A percentile compares a stretch with the other conserved stretches of the same genome.
These are phyloP conservation scores for Pyrenophora tritici-repentis DNA, from an alignment of 2,329 filamentous ascomycete genomes.

Conservation along the genomic window DNA sequence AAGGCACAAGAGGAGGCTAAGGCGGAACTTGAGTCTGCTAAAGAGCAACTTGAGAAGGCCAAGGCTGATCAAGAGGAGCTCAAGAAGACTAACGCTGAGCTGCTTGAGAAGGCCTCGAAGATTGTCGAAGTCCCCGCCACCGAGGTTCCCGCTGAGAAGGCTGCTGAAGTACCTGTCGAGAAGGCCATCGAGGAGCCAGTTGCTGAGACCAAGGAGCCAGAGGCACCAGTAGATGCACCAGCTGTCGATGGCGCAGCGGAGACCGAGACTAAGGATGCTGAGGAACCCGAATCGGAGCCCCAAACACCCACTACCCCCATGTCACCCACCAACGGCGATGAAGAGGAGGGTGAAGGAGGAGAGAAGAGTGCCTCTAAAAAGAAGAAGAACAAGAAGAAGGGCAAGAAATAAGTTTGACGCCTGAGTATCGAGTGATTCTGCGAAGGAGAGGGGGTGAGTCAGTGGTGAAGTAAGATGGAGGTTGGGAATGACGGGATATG, in stretches of 20 bases:
- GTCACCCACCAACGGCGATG: conserved; percentile 1
- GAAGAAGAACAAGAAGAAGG: conserved; percentile 21
- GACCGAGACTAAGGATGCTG: background rate
- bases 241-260: conserved; percentile 1
- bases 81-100: conserved; percentile 22
- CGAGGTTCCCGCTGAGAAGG: conserved; percentile 17
- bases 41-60: conserved; percentile 28
- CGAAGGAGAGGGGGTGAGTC: background rate
- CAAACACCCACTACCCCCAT: conserved; percentile 9
- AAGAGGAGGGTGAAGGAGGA: conserved; percentile 3
- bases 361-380: conserved; percentile 6
- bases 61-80: conserved; percentile 21
- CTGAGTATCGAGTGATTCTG: background rate
- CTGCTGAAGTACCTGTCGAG: conserved; percentile 14
- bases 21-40: conserved; percentile 23
- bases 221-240: conserved; percentile 3
- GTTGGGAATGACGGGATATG: background rate
- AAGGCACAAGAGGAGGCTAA: conserved; percentile 26
- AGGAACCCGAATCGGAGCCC: conserved; percentile 4
- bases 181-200: conserved; percentile 3
- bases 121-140: conserved; percentile 20
- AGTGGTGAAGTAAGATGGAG: background rate
- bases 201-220: conserved; percentile 4
- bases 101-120: conserved; percentile 17
- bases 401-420: conserved; percentile 19